Evolutionary conservation across 2,329 filamentous ascomycete species (phyloP).

Genomic region (Colletotrichum sp.): DNA sequence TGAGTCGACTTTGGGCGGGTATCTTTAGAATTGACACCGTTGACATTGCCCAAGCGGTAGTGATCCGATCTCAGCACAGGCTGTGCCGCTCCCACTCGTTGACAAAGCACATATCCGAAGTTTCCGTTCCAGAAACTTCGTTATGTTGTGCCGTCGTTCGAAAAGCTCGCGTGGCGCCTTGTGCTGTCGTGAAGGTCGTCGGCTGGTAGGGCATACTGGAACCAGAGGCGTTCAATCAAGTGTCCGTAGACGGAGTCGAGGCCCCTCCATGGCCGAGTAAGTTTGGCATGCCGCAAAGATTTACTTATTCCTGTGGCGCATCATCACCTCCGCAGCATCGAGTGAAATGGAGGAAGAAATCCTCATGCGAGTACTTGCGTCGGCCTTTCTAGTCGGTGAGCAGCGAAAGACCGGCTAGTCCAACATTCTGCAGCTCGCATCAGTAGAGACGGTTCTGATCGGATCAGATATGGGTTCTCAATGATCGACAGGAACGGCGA

Average conservation of each 20-base stretch:
- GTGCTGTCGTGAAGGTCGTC: background rate
- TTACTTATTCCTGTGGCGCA: background rate
- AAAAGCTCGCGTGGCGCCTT: background rate
- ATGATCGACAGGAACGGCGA: constrained; percentile 6
- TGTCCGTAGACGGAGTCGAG: background rate
- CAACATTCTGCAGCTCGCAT: background rate
- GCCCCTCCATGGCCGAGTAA: accelerated
- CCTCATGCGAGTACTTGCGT: background rate
- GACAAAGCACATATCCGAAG: background rate
- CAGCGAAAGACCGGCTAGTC: background rate
- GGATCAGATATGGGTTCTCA: background rate
- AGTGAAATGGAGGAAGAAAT: background rate
- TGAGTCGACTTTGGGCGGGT: background rate
- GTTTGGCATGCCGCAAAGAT: accelerated
- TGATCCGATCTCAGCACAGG: background rate
- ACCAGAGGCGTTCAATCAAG: background rate
- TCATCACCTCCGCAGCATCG: background rate
- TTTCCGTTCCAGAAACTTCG: background rate
- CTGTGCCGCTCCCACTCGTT: background rate
- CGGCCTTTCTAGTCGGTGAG: background rate
- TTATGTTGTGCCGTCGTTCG: background rate
- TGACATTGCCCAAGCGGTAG: background rate
- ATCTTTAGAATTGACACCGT: background rate
- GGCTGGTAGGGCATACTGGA: background rate
- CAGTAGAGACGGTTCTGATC: background rate